Evolutionary conservation across 768 basidiomycete genomes (phyloP).

Genomic region (Mycena epipterygia): DNA sequence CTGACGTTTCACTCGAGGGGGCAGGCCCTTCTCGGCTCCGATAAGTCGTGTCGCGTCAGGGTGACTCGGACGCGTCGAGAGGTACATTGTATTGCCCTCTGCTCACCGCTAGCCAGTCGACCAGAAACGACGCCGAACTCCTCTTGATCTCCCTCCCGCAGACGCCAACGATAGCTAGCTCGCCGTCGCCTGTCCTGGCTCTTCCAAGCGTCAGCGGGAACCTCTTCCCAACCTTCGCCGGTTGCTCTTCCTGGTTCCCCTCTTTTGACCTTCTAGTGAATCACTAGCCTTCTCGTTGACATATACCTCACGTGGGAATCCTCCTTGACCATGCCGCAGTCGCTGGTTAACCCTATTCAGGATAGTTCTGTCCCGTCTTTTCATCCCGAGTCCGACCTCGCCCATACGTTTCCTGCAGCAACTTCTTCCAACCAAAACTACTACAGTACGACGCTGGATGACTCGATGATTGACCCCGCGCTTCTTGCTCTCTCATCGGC

Average conservation of each 20-base stretch:
- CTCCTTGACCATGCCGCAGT: constrained; percentile 14
- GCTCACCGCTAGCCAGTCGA: constrained; percentile 24
- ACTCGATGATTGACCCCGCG: constrained; percentile 48
- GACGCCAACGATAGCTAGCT: constrained; percentile 80
- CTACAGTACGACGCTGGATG: constrained; percentile 17
- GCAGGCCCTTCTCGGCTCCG: constrained; percentile 22
- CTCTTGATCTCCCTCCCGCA: constrained; percentile 89
- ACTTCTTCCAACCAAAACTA: background rate
- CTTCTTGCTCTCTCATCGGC: constrained; percentile 45
- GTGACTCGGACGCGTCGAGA: constrained; percentile 6
- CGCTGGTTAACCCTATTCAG: background rate
- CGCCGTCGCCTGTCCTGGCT: constrained; percentile 72
- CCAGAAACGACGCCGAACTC: constrained; percentile 71
- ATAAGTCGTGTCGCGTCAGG: constrained; percentile 18
- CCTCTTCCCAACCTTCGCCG: constrained; percentile 29
- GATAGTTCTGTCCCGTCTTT: constrained; percentile 15
- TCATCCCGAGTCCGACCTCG: constrained; percentile 14
- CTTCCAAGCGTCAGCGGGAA: constrained; percentile 58
- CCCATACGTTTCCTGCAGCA: constrained; percentile 1
- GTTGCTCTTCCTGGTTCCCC: constrained; percentile 98
- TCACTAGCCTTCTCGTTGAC: constrained; percentile 78
- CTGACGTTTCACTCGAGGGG: constrained; percentile 17
- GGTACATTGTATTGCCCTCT: background rate
- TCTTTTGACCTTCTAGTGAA: constrained; percentile 89
- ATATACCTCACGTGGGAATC: constrained; percentile 38